These are phyloP conservation scores for Geotrichum klebahnii DNA, from an alignment of 1,139 yeast genomes.

Conservation along the genomic window DNA sequence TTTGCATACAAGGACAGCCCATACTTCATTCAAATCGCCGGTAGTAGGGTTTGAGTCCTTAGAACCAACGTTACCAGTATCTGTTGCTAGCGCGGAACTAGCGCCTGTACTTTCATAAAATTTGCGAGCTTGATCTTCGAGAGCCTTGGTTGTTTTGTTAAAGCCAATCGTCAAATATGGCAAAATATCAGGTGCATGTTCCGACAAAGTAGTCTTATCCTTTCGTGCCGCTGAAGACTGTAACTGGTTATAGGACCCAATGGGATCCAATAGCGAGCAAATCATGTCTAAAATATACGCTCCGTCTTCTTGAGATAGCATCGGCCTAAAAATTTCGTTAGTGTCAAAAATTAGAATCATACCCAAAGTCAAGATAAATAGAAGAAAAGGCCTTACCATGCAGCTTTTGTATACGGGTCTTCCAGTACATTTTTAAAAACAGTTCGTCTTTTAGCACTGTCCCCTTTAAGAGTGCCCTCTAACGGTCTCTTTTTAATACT, in stretches of 20 bases:
- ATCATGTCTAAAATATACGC: slow-evolving; percentile 10
- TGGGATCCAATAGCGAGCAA: slow-evolving; percentile 7
- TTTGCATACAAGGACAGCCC: slow-evolving; percentile 17
- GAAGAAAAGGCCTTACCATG: slow-evolving; percentile 9
- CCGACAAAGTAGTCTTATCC: neutral
- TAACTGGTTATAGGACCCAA: neutral
- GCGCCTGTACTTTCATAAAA: neutral
- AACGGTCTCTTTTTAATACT: slow-evolving; percentile 11
- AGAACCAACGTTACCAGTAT: neutral
- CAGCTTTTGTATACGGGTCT: slow-evolving; percentile 17
- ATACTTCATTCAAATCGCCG: slow-evolving; percentile 3
- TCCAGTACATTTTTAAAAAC: slow-evolving; percentile 17
- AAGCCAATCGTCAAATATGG: slow-evolving; percentile 11
- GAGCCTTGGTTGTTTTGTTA: slow-evolving; percentile 11
- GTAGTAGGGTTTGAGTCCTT: neutral
- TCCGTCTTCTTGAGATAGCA: slow-evolving; percentile 10
- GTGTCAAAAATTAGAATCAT: neutral
- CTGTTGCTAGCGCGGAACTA: neutral
- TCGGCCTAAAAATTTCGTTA: slow-evolving; percentile 8
- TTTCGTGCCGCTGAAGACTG: neutral
- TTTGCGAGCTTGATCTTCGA: slow-evolving; percentile 12
- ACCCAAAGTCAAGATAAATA: neutral
- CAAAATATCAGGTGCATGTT: slow-evolving; percentile 14
- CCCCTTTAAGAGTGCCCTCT: slow-evolving; percentile 19
- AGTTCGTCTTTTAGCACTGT: slow-evolving; percentile 12